These are phyloP conservation scores for Cryptococcus depauperatus DNA, from an alignment of 1,284 basidiomycete genomes.

Conservation along the genomic window DNA sequence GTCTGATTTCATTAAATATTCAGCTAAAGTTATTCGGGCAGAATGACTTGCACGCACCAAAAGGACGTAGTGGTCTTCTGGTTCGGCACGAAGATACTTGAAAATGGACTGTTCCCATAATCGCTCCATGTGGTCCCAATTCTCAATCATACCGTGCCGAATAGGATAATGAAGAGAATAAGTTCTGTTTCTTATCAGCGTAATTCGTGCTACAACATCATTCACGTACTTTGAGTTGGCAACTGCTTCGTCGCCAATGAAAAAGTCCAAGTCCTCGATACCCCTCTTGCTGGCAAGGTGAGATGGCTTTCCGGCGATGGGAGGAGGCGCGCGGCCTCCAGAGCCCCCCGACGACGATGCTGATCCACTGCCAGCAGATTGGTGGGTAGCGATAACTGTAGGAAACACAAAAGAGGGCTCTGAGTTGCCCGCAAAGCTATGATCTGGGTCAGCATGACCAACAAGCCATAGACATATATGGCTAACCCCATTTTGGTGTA, in stretches of 20 bases:
- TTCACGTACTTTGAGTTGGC: constrained; percentile 67
- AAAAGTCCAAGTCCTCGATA: constrained; percentile 98
- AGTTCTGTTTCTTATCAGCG: constrained; percentile 48
- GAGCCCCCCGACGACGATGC: constrained; percentile 47
- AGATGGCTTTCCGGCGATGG: constrained; percentile 65
- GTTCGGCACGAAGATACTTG: constrained; percentile 97
- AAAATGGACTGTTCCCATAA: constrained; percentile 99
- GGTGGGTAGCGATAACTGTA: constrained; percentile 84
- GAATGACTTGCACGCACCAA: no score
- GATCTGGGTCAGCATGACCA: constrained; percentile 6
- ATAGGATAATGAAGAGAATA: constrained; percentile 97
- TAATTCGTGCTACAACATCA: neutral
- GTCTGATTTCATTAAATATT: constrained; percentile 62
- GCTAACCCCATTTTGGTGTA: constrained; percentile 85
- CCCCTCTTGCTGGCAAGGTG: constrained; percentile 93
- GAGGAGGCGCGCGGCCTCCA: constrained; percentile 46
- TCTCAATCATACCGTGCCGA: constrained; percentile 95
- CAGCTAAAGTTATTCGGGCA: no score
- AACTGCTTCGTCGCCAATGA: constrained; percentile 96
- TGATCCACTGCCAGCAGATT: constrained; percentile 45
- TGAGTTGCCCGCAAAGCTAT: constrained; percentile 94
- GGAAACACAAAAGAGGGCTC: constrained; percentile 97
- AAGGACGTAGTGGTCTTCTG: constrained; percentile 97
- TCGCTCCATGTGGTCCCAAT: constrained; percentile 99
- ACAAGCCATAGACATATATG: neutral